Conservation (phyloP, 768 basidiomycete genomes). For the Zangia roseola region DNA sequence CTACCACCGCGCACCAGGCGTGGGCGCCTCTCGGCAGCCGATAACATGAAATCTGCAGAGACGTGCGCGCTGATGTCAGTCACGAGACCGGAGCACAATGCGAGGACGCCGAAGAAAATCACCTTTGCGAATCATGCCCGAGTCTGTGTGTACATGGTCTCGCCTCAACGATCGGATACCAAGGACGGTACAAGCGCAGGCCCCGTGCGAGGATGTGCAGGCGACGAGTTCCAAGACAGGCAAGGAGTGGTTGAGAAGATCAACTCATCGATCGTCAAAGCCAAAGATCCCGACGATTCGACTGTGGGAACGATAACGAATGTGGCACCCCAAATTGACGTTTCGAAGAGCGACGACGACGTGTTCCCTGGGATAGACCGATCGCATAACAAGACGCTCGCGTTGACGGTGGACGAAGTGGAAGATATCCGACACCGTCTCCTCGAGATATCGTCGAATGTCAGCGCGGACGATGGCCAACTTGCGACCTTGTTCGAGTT, state of each 20-base stretch:
- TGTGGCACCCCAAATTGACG: neutral
- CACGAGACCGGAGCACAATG: slow-evolving; percentile 7
- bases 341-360: neutral
- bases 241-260: neutral
- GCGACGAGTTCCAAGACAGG: neutral
- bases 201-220: neutral
- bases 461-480: slow-evolving; percentile 4
- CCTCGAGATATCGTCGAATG: slow-evolving; percentile 3
- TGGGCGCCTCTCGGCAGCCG: slow-evolving; percentile 6
- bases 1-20: slow-evolving; percentile 11
- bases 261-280: neutral
- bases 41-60: neutral
- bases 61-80: slow-evolving; percentile 1
- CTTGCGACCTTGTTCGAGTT: slow-evolving; percentile 21
- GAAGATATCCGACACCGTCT: slow-evolving; percentile 14
- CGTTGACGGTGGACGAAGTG: slow-evolving; percentile 19
- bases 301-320: neutral
- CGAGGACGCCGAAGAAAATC: slow-evolving; percentile 27
- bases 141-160: slow-evolving; percentile 18
- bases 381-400: slow-evolving; percentile 8
- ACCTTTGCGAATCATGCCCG: slow-evolving; percentile 24
- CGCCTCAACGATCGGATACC: slow-evolving; percentile 5
- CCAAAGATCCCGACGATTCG: neutral
- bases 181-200: neutral
- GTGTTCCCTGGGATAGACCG: neutral